Evolutionary conservation across 805 yeast species (phyloP).

Genomic region (Kodamaea kaohsiungensis): DNA sequence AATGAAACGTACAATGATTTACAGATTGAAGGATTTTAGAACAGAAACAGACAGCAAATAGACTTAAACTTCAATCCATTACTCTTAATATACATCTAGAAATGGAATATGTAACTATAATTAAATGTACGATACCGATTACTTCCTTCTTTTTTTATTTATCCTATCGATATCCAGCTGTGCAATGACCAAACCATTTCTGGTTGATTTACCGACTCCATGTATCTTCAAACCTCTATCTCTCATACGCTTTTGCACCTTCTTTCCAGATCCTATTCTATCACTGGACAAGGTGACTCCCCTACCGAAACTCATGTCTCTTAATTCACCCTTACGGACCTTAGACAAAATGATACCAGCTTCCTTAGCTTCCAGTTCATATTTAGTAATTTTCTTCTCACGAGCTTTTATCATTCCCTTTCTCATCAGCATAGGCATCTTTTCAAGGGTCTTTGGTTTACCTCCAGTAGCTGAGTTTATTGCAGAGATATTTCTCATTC

Average conservation of each 20-base stretch:
- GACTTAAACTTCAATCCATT: no score
- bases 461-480: slow-evolving; percentile 48
- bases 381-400: slow-evolving; percentile 50
- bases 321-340: slow-evolving; percentile 63
- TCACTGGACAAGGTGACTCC: slow-evolving; percentile 53
- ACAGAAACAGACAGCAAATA: neutral
- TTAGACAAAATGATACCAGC: slow-evolving; percentile 88
- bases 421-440: slow-evolving; percentile 86
- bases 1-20: slow-evolving; percentile 44
- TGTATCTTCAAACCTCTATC: slow-evolving; percentile 80
- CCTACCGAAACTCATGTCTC: slow-evolving; percentile 55
- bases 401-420: slow-evolving; percentile 76
- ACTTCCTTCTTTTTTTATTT: slow-evolving; percentile 16
- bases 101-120: neutral
- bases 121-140: slow-evolving; percentile 5
- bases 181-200: slow-evolving; percentile 75
- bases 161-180: slow-evolving; percentile 61
- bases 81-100: neutral
- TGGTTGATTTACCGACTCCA: slow-evolving; percentile 73
- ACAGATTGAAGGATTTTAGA: slow-evolving; percentile 18
- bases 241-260: slow-evolving; percentile 46
- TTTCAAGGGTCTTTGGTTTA: slow-evolving; percentile 53
- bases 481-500: slow-evolving; percentile 49
- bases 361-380: slow-evolving; percentile 78
- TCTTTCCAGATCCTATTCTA: slow-evolving; percentile 49